Evolutionary conservation across 306 rosid genomes (phyloP).

Genomic region (Lagenaria siceraria): DNA sequence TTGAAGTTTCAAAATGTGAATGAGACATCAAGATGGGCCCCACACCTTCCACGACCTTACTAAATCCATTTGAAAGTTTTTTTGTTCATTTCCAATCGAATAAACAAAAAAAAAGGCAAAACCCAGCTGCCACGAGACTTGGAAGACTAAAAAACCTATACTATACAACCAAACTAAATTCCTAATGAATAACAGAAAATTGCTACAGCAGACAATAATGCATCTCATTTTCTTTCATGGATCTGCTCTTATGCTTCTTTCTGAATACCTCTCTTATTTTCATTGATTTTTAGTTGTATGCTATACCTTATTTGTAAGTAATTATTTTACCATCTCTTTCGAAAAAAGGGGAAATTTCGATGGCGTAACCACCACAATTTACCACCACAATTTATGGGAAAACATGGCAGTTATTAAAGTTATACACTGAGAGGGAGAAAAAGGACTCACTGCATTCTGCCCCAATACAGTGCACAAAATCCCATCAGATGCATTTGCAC

Average conservation of each 20-base stretch:
- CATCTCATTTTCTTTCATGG: not conserved
- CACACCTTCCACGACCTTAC: not conserved
- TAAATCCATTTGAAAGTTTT: not conserved
- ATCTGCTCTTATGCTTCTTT: not conserved
- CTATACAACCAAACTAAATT: not conserved
- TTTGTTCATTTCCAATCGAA: not conserved
- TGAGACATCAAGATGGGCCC: not conserved
- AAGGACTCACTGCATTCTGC: conserved; percentile 83
- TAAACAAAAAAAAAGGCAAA: not conserved
- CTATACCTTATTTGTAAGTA: not conserved
- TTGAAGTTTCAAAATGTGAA: not conserved
- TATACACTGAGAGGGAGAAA: not conserved
- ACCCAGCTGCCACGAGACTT: not conserved
- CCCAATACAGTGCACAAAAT: conserved; percentile 91
- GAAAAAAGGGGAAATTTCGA: not conserved
- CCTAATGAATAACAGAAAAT: not conserved
- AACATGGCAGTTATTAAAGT: not conserved
- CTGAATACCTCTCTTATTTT: not conserved
- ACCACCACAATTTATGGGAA: not conserved
- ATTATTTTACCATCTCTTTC: not conserved
- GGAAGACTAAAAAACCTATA: not conserved
- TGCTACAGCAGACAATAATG: not conserved
- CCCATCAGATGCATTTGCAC: conserved; percentile 99
- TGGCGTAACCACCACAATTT: not conserved
- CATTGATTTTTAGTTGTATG: not conserved